Evolutionary conservation across 129 eudicot species (phyloP), one percentile per base, ranked within the genome.

Genomic region (Glebionis coronaria): DNA sequence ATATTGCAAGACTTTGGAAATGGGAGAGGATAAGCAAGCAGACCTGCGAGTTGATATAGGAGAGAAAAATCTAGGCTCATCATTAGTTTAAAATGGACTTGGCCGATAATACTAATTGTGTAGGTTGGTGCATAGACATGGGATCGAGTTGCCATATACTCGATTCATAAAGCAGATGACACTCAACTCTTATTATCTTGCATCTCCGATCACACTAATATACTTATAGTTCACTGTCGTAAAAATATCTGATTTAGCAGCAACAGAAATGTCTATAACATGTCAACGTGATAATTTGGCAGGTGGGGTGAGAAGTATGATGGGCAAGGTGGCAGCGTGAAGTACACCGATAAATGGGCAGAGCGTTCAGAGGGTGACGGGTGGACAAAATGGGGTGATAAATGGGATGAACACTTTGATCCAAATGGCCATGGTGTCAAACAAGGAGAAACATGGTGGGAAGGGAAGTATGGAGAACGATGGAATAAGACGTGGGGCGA

Each of bases 401-500:
- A 92, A 75, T 92, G 98, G 98, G 98, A 88, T 15, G 98, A 88
- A 62, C 61, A 92, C 70, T 92, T 88, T 20, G 88, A 88, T 63
- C 76, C 57, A 6, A 80, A 86, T 14, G 85, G 87, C 11, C 84
- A 82, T 5, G 98, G 98, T 12, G 91, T 92, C 27, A 92, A 92
- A 79, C 98, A 92, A 63, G 98, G 98, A 38, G 98, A 92, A 82
- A 85, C 87, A 6, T 92, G 98, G 98, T 88, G 98, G 96, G 76
- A 80, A 75, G 98, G 96, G 5, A 82, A 86, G 67, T 18, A 84
- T 40, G 91, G 96, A 31, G 98, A 88, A 65, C 79, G 89, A 8
- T 92, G 98, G 98, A 92, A 92, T 67, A 89, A 87, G 50, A 92
- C 96, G 0, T 92, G 98, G 98, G 98, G 98, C 0, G 98, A 92